Conservation (phyloP, 176 grass and related monocot species). For the Triticum dicoccoides region DNA sequence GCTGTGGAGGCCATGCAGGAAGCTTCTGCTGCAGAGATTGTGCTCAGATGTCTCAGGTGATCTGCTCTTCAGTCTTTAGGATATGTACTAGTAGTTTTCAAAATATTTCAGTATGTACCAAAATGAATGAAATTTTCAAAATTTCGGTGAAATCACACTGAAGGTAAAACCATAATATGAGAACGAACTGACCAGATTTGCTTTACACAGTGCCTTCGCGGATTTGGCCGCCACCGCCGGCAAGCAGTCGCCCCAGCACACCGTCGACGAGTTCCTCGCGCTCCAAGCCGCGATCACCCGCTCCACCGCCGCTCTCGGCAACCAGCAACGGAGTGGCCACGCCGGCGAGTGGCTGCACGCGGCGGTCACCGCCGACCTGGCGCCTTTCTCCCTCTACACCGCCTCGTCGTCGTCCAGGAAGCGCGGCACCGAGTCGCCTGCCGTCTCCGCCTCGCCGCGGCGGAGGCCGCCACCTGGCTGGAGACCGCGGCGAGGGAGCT, state of each 20-base stretch:
- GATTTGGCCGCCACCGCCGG: constrained; percentile 21
- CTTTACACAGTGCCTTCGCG: constrained; percentile 22
- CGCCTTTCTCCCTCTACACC: constrained; percentile 20
- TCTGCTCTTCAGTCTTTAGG: background rate
- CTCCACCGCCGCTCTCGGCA: background rate
- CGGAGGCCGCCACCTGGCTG: background rate
- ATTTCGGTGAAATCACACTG: no score
- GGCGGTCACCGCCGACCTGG: constrained; percentile 14
- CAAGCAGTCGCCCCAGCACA: constrained; percentile 39
- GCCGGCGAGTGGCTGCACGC: constrained; percentile 28
- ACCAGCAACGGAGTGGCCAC: background rate
- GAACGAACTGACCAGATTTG: background rate
- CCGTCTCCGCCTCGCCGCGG: background rate
- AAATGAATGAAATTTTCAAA: no score
- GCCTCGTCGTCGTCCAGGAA: background rate
- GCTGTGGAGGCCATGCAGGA: constrained; percentile 74
- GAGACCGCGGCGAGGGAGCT: constrained; percentile 23
- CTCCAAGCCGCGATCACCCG: constrained; percentile 26
- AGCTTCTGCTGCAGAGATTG: constrained; percentile 64
- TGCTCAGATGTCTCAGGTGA: constrained; percentile 71
- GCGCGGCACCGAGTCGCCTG: background rate
- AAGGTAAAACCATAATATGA: background rate
- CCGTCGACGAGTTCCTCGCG: constrained; percentile 46
- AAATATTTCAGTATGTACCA: no score
- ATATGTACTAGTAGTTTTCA: no score